These are phyloP conservation scores for Pyrenochaeta sp. DNA, from an alignment of 2,329 filamentous ascomycete genomes.

Conservation along the genomic window DNA sequence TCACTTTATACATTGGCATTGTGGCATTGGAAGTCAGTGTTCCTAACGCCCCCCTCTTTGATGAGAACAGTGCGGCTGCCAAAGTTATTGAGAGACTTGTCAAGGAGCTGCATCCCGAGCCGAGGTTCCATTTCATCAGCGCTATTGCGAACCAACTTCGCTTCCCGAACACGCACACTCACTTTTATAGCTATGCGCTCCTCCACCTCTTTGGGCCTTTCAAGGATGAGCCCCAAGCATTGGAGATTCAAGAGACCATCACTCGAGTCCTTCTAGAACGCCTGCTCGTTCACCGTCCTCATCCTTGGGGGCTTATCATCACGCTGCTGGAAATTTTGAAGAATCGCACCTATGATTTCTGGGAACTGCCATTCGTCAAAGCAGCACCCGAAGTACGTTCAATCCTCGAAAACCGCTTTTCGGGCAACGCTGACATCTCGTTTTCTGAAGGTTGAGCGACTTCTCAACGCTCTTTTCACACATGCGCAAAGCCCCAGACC, in stretches of 20 bases:
- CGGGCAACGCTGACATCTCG: conserved; percentile 21
- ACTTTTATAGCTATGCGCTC: conserved; percentile 88
- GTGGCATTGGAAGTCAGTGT: conserved; percentile 69
- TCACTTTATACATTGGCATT: conserved; percentile 83
- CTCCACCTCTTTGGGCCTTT: conserved; percentile 77
- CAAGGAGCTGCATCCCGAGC: conserved; percentile 76
- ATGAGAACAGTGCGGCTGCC: conserved; percentile 70
- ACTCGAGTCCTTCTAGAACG: conserved; percentile 88
- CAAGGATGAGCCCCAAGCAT: conserved; percentile 67
- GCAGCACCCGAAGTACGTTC: conserved; percentile 74
- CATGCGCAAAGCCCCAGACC: conserved; percentile 57
- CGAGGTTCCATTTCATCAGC: conserved; percentile 82
- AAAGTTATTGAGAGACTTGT: conserved; percentile 78
- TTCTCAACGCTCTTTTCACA: conserved; percentile 56
- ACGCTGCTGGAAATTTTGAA: conserved; percentile 89
- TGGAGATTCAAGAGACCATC: conserved; percentile 89
- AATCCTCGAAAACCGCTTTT: conserved; percentile 7
- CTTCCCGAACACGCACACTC: conserved; percentile 86
- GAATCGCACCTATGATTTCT: conserved; percentile 90
- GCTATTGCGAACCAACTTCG: conserved; percentile 92
- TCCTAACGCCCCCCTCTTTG: conserved; percentile 70
- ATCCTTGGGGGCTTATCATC: conserved; percentile 93
- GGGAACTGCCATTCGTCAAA: conserved; percentile 92
- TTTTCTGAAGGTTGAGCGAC: conserved; percentile 51
- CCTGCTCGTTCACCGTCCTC: conserved; percentile 85